These are phyloP conservation scores for Cardamine occulta DNA, from an alignment of 345 rosid species.

Conservation along the genomic window DNA sequence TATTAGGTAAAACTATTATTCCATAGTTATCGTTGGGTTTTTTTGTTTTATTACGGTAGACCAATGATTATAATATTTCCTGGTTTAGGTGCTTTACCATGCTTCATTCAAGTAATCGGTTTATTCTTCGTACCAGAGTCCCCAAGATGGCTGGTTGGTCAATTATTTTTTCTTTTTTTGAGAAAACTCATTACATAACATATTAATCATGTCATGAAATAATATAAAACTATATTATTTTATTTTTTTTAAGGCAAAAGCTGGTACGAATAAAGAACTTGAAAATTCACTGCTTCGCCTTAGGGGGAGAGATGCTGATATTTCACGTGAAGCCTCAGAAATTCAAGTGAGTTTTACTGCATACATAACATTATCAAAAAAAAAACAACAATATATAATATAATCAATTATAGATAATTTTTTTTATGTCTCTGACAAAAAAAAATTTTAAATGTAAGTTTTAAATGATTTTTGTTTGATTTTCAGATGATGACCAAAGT, in stretches of 20 bases:
- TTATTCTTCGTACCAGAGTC: no score
- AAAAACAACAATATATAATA: no score
- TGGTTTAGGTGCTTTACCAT: conserved; percentile 42
- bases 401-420: no score
- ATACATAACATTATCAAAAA: background rate
- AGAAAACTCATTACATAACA: background rate
- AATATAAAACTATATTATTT: background rate
- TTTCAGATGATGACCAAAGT: conserved; percentile 45
- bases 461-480: conserved; percentile 11
- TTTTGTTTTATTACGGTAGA: no score
- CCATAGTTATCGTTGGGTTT: no score
- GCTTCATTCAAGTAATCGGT: no score
- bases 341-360: conserved; percentile 47
- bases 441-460: background rate
- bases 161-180: background rate
- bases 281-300: conserved; percentile 52
- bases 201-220: background rate
- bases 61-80: background rate
- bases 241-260: conserved; percentile 46
- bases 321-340: conserved; percentile 58
- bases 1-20: conserved; percentile 37
- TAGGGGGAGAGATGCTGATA: conserved; percentile 55
- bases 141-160: no score
- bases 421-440: no score
- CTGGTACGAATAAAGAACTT: conserved; percentile 50